Base-by-base conservation (phyloP, 2,329 filamentous ascomycete species). In the Colletotrichum plurivorum region DNA sequence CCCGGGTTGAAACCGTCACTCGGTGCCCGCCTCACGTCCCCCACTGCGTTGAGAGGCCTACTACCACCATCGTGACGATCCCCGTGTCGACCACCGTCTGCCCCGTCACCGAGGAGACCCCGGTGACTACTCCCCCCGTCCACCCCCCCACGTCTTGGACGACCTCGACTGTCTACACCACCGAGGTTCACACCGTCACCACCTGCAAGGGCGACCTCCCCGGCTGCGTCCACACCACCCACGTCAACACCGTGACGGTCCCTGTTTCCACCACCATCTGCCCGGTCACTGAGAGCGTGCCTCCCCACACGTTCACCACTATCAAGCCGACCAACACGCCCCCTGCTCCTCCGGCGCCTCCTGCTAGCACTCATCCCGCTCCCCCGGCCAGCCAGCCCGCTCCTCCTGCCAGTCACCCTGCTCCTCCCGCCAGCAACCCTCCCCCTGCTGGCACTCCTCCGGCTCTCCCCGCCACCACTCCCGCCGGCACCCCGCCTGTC, bases 1-100 rank as follows among this genome's bases (percentile, higher is more conserved):
- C 80, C 13, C 71, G 71, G 6, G 74, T 88, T 71, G 81, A 86
- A 71, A 90, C 87, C 13, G 81, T 89, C 78, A 89, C 85, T 74
- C 85, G 83, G 52, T 90, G 88, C 77, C 84, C 82, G 55, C 79
- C 87, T 18, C 74, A 74, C 12, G 76, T 82, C 3, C 75, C 73
- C 51, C 73, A 81, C 76, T 83, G 81, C 73, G 79, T 81, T 10
- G 75, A 65, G 7, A 73, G 72, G 20, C 71, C 75, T 25, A 73
- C 77, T 25, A 76, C 82, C 43, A 80, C 79, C n/a, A 84, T 82
- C 5, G 71, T 75, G 71, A 73, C 76, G 39, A 69, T 77, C 48
- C 72, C 76, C 49, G 54, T 73, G 59, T 81, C 78, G n/a, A 84
- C 82, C 25, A 84, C 82, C 8, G 75, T 83, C 63, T 84, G 81